phyloP scores from a whole-genome alignment of 495 filamentous ascomycete genomes.

The Aspergillus bridgeri region DNA sequence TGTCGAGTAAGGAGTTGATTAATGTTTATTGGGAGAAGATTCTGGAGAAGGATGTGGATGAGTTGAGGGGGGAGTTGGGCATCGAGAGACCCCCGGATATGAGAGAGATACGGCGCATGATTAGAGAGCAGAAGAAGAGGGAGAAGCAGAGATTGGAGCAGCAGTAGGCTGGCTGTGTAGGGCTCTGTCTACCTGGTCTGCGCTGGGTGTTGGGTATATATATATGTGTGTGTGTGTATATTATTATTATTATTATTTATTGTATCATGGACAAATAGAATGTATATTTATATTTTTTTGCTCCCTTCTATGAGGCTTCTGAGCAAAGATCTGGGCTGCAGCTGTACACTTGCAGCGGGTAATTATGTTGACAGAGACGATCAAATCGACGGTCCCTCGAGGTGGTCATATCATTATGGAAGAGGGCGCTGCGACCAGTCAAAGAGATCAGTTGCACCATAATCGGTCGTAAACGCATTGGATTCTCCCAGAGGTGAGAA shows the following conservation, averaged over 20 bases:
- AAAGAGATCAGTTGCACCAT: neutral
- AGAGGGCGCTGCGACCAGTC: neutral
- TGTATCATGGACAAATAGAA: neutral
- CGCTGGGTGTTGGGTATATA: conserved; percentile 2
- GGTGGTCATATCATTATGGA: neutral
- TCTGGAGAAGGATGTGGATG: conserved; percentile 78
- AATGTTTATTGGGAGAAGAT: conserved; percentile 99
- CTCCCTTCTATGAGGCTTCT: neutral
- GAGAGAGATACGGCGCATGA: conserved; percentile 68
- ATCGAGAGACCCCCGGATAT: conserved; percentile 91
- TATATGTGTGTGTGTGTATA: neutral
- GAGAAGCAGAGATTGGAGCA: conserved; percentile 52
- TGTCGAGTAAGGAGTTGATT: conserved; percentile 74
- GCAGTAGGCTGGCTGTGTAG: conserved; percentile 15
- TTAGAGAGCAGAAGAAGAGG: conserved; percentile 64
- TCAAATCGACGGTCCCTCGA: neutral
- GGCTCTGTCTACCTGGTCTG: too few species aligned
- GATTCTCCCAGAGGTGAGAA: neutral
- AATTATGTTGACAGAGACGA: neutral
- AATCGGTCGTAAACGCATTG: conserved; percentile 4
- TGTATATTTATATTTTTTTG: neutral
- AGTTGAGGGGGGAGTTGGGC: conserved; percentile 65
- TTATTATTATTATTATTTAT: neutral
- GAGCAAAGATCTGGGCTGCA: neutral
- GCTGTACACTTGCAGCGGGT: neutral